Evolutionary conservation across 495 filamentous ascomycete genomes (phyloP), one percentile per base, ranked within the genome.

Genomic region (Stereocaulon alpinum): DNA sequence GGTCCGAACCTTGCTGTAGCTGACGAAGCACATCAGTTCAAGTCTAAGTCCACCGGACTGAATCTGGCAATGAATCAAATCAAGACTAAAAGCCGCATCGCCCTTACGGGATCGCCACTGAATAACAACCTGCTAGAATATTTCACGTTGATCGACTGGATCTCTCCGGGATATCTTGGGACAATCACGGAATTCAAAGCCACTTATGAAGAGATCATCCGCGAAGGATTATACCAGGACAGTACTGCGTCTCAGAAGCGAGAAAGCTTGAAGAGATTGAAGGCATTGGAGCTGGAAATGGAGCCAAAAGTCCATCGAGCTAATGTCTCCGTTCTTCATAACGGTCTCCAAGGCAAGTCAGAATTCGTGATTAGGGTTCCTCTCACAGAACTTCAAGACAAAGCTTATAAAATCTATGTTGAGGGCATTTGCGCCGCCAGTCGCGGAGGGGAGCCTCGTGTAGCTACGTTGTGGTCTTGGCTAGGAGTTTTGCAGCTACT

Each of bases 141-240:
- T 65, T 89, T 84, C 64, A 69, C 84, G 9, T 86, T 95, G 82
- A 85, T 97, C 52, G 82, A 92, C 55, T 97, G 91, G 91, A 83
- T 93, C 40, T 81, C 88, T 4, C 86, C 89, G 3, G 80, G 79
- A 30, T 95, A 87, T 63, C 75, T 96, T 5, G 89, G 87, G 17
- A 75, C 78, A 6, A 64, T 72, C 3, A 59, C 58, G 0, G 82
- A 89, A 65, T 97, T 97, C 68, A 75, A 73, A 42, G 67, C 74
- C 0, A 76, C 82, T 29, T 97, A 86, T 63, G 74, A 81, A 4
- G 78, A 82, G 15, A 88, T 89, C 0, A 96, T 97, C 60, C 69
- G 80, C 27, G 71, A 76, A 34, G 92, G 91, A 0, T 75, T 90
- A 0, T 85, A 77, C 51, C 63, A 67, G 3, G 86, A 95, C 44